Conservation (phyloP, 2,329 filamentous ascomycete genomes). For the Aspergillus persii region DNA sequence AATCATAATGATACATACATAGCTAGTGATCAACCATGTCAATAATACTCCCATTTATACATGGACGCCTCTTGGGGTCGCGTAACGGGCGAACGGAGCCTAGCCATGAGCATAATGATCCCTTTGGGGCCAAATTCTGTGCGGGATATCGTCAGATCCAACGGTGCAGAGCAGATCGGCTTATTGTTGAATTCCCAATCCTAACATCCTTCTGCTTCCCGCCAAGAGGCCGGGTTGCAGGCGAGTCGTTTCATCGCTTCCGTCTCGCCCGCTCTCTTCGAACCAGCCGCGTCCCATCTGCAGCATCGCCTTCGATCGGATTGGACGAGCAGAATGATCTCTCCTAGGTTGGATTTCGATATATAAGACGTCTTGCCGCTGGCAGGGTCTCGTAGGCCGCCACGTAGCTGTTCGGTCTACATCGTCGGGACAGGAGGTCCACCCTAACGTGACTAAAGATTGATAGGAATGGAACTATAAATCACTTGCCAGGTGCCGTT, state of each 20-base stretch:
- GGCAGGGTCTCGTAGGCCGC: not conserved
- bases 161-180: too few species aligned
- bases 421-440: too few species aligned
- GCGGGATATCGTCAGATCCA: too few species aligned
- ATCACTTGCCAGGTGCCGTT: slow-evolving; percentile 19
- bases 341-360: too few species aligned
- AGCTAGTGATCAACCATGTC: not conserved
- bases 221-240: not conserved
- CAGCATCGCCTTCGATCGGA: too few species aligned
- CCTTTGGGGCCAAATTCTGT: not conserved
- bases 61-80: too few species aligned
- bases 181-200: too few species aligned
- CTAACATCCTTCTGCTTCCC: not conserved
- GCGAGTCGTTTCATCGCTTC: not conserved
- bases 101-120: not conserved
- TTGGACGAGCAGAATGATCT: too few species aligned
- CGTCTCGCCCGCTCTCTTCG: not conserved
- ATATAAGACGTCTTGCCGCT: not conserved
- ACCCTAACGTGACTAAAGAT: not conserved
- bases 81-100: not conserved
- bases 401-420: too few species aligned
- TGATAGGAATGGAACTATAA: slow-evolving; percentile 23
- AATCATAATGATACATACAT: not conserved
- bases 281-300: too few species aligned
- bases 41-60: not conserved